Percentiles rank a stretch among this genome's conserved stretches.
Evolutionary conservation across 2,329 filamentous ascomycete genomes (phyloP).

Genomic region (Pestalotiopsis sp.): DNA sequence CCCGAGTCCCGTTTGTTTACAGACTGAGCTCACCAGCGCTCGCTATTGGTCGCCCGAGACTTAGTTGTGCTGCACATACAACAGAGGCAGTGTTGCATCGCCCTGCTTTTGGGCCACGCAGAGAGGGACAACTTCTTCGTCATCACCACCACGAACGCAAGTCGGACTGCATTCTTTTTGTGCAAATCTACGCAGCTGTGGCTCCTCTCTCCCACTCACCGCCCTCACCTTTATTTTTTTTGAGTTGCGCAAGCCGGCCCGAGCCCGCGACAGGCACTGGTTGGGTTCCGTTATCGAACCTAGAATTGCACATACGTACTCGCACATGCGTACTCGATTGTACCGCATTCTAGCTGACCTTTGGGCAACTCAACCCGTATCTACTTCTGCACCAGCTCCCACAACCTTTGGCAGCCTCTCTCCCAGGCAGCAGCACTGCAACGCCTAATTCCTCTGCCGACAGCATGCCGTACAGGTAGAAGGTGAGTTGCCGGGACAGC

Average conservation of each 20-base stretch:
- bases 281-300: not conserved
- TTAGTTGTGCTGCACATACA: not conserved
- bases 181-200: not conserved
- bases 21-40: slow-evolving; percentile 3
- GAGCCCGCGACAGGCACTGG: not conserved
- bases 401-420: not conserved
- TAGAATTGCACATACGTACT: not conserved
- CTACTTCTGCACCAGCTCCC: not conserved
- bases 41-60: slow-evolving; percentile 10
- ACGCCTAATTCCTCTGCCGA: not conserved
- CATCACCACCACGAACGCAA: not conserved
- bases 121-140: not conserved
- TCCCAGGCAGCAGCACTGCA: not conserved
- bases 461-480: slow-evolving; percentile 17
- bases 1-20: slow-evolving; percentile 14
- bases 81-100: not conserved
- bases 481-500: slow-evolving; percentile 4
- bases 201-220: not conserved
- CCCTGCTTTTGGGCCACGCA: not conserved
- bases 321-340: not conserved
- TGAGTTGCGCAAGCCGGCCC: not conserved
- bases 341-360: not conserved
- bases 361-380: not conserved
- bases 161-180: not conserved
- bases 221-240: not conserved